Evolutionary conservation across 2,329 filamentous ascomycete species (phyloP), one percentile per base, ranked within the genome.

Genomic region (Exophiala sp.): DNA sequence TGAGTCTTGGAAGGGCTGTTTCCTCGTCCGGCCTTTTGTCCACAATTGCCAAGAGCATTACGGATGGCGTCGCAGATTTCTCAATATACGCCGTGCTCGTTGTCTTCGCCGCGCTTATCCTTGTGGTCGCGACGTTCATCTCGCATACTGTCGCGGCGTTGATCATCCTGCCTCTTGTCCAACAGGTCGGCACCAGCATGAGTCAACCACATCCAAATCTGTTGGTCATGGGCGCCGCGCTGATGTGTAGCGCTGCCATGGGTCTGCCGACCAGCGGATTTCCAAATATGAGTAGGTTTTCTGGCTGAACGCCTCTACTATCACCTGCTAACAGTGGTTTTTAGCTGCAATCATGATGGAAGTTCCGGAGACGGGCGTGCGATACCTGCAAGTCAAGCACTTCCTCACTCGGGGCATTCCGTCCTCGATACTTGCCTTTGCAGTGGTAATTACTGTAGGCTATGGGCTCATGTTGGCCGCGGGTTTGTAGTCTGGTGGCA

Each of bases 221-320:
- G 56, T 75, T 99, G 55, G 94, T 99, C 59, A 97, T 99, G 92
- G 89, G 86, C 0, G 86, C 88, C 50, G 92, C 95, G 9, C 75
- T 99, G 59, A 99, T 99, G 91, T 96, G 94, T 68, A 92, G 87
- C 61, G 91, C 91, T n/a, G 94, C 90, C 2, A 99, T 99, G 94
- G 94, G 86, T 10, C 72, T 99, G 71, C 94, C 94, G 2, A 99
- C 94, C 0, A 92, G 87, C 68, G 95, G 94, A 7, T 99, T 99
- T 75, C 94, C 94, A 1, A 99, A 99, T 65, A 99, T 99, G 94
- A 99, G 91, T 96, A 83, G 80, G 91, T 88, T 42, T 24, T 14
- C 39, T 52, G 9, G 36, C 35, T 18, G 54, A 39, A 39, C 24
- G 32, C 52, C 47, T 55, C 21, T 24, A 50, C 36, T 39, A 45